Evolutionary conservation across 2,329 filamentous ascomycete genomes (phyloP), one percentile per base, ranked within the genome.

Genomic region (Fusarium palustre): DNA sequence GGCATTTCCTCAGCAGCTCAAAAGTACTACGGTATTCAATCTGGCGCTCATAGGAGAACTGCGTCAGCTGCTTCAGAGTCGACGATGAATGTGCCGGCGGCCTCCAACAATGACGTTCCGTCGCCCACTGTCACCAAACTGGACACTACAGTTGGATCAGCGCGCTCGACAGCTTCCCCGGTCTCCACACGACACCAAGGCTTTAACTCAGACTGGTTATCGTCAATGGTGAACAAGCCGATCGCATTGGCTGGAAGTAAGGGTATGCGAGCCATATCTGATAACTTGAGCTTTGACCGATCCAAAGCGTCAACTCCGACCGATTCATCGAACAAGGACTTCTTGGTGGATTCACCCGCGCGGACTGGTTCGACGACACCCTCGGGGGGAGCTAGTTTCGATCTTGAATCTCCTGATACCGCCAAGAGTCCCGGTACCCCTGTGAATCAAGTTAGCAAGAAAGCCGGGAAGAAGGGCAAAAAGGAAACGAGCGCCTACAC

Each of bases 401-500:
- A 97, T 52, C 85, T 94, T 2, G 92, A 95, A 53, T 93, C 91
- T 42, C 87, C 90, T 1, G 91, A 91, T 72, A 82, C 84, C 1
- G 84, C 86, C 48, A 90, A 87, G 77, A 87, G 84, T 43, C 83
- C 85, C 7, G 85, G 82, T 67, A 83, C 84, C 3, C 77, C 80
- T 8, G 78, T 81, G 7, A 85, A 86, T 5, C 79, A 84, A 5
- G 78, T 82, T 28, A 85, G 81, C 76, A 81, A 83, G 76, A 79
- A 81, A 74, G 82, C 80, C 57, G 82, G 85, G 74, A 86, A 90
- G 86, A 94, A 95, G 80, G 88, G 90, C 53, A 99, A 99, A 83
- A 97, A 98, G 78, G 91, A 93, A 60, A 99, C 96, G 0, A 97
- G 94, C 75, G 96, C 96, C 1, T 99, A 98, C 79, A 92, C 90